A percentile compares a stretch with the other conserved stretches of the same genome.
These are phyloP conservation scores for Linnemannia exigua DNA, from an alignment of 192 early-diverging fungal species.

Conservation along the genomic window DNA sequence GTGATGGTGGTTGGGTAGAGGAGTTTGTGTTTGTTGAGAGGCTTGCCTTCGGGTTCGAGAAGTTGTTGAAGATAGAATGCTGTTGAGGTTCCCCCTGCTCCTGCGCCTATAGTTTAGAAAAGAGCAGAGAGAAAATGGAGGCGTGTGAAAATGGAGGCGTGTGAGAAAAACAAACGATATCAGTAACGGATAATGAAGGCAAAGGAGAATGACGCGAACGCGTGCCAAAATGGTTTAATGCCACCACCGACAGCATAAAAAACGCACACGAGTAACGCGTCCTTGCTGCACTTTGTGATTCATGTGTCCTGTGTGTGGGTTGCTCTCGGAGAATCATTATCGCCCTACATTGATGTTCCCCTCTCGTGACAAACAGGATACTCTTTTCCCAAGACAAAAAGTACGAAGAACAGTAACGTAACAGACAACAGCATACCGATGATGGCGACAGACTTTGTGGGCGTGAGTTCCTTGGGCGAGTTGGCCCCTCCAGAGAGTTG, in stretches of 20 bases:
- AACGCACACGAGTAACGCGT: background rate
- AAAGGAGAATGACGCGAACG: background rate
- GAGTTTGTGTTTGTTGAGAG: constrained; percentile 26
- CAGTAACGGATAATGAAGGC: background rate
- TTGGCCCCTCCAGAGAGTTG: constrained; percentile 5
- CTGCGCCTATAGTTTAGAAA: constrained; percentile 58
- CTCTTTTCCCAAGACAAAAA: background rate
- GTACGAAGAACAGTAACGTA: background rate
- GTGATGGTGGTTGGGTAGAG: constrained; percentile 55
- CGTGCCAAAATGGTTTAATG: background rate
- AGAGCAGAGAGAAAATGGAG: background rate
- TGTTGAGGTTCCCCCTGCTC: constrained; percentile 66
- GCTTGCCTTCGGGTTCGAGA: constrained; percentile 17
- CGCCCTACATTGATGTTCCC: background rate
- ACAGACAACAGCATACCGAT: constrained; percentile 46
- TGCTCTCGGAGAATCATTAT: background rate
- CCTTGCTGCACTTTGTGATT: background rate
- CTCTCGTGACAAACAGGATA: background rate
- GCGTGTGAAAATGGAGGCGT: background rate
- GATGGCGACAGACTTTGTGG: constrained; percentile 59
- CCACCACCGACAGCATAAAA: background rate
- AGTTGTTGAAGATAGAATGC: constrained; percentile 59
- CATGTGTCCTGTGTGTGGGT: background rate
- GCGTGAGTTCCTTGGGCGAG: constrained; percentile 19
- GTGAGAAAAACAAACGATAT: background rate